phyloP scores from a whole-genome alignment of 2,329 filamentous ascomycete genomes.

The Xylaria sp. region DNA sequence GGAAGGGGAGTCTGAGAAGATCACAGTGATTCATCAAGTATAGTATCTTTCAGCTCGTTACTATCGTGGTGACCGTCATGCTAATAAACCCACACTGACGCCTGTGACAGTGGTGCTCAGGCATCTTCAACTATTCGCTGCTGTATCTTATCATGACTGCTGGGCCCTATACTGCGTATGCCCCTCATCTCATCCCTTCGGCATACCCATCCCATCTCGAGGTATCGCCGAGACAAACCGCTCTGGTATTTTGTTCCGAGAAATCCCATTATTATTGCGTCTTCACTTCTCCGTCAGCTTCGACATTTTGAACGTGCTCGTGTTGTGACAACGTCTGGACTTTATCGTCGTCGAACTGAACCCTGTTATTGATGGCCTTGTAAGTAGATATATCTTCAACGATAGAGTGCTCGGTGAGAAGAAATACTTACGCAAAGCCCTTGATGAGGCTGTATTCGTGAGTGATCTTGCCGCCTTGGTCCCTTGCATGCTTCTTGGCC shows the following conservation, averaged over 20 bases:
- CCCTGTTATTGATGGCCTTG: constrained; percentile 57
- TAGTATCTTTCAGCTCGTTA: no score
- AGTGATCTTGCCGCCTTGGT: constrained; percentile 81
- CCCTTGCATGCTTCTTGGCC: constrained; percentile 75
- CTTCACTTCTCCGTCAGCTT: constrained; percentile 72
- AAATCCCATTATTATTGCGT: constrained; percentile 66
- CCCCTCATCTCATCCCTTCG: constrained; percentile 18
- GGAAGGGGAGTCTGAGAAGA: no score
- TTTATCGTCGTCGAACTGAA: constrained; percentile 71
- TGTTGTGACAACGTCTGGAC: constrained; percentile 69
- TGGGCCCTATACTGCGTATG: constrained; percentile 16
- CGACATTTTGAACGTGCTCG: constrained; percentile 75
- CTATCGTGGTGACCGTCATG: no score
- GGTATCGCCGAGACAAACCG: neutral
- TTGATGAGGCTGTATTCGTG: constrained; percentile 89
- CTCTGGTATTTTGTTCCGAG: neutral
- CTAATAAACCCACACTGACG: no score
- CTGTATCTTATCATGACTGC: neutral
- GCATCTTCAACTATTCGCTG: neutral
- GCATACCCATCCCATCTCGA: neutral
- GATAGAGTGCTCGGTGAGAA: no score
- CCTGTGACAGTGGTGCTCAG: no score
- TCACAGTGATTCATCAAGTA: no score
- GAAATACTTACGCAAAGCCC: constrained; percentile 78
- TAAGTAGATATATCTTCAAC: neutral